A percentile compares a stretch with the other conserved stretches of the same genome.
These are phyloP conservation scores for Bocquillonia castaneifolia DNA, from an alignment of 441 rosid genomes.

Conservation along the genomic window DNA sequence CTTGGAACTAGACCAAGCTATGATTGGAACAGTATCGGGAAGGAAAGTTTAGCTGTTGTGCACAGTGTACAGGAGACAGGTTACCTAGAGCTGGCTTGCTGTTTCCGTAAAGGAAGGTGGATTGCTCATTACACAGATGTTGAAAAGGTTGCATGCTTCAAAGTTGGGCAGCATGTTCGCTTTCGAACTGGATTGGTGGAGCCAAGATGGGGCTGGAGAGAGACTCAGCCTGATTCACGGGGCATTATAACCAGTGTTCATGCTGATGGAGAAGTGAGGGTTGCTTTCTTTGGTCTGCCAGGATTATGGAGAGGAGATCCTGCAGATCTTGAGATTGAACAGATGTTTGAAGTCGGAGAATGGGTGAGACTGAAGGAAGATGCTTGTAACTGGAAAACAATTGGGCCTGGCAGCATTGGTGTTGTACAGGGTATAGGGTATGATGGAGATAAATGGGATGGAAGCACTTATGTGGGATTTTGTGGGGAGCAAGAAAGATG, in stretches of 20 bases:
- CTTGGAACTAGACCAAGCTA: conserved; percentile 90
- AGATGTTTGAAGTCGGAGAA: conserved; percentile 83
- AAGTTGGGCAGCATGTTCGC: conserved; percentile 84
- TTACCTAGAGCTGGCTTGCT: conserved; percentile 86
- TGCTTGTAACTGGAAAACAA: conserved; percentile 66
- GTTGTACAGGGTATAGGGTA: conserved; percentile 86
- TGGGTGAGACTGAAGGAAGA: conserved; percentile 77
- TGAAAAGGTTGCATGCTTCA: conserved; percentile 74
- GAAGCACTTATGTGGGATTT: conserved; percentile 70
- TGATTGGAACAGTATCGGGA: conserved; percentile 89
- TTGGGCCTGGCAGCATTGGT: conserved; percentile 77
- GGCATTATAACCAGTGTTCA: conserved; percentile 82
- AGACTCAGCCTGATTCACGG: conserved; percentile 59
- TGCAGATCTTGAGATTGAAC: conserved; percentile 76
- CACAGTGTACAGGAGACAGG: conserved; percentile 88
- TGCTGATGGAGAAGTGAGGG: conserved; percentile 90
- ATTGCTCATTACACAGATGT: conserved; percentile 76
- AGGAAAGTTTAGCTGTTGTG: conserved; percentile 86
- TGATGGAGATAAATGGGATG: conserved; percentile 81
- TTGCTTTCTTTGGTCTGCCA: conserved; percentile 78
- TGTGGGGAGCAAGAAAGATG: conserved; percentile 96
- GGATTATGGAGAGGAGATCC: conserved; percentile 98
- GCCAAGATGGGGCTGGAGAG: conserved; percentile 99
- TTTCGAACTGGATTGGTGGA: conserved; percentile 71
- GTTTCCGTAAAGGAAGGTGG: conserved; percentile 90